Conservation (phyloP, 805 yeast species). For the Diddensiella caesifluorescens region DNA sequence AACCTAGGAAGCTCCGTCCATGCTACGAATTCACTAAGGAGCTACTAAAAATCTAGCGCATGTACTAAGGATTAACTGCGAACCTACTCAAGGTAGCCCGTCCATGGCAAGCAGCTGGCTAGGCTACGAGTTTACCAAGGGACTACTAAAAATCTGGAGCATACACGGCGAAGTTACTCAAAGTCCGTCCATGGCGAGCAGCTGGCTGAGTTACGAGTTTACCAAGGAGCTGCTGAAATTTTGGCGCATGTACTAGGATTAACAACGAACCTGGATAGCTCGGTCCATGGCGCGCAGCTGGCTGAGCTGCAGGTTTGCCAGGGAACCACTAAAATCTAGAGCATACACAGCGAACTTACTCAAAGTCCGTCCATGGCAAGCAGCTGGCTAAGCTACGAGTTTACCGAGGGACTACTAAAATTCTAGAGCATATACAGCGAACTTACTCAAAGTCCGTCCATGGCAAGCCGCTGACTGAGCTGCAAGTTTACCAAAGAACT, state of each 20-base stretch:
- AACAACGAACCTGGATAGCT: constrained; percentile 73
- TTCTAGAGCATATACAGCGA: constrained; percentile 1
- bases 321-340: constrained; percentile 58
- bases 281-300: constrained; percentile 97
- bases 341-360: constrained; percentile 39
- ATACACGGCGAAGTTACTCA: constrained; percentile 46
- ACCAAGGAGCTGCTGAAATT: constrained; percentile 42
- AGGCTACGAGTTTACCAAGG: constrained; percentile 70
- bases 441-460: constrained; percentile 89
- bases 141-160: constrained; percentile 22
- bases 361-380: constrained; percentile 97
- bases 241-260: no score
- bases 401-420: constrained; percentile 46
- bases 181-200: constrained; percentile 96
- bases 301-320: constrained; percentile 76
- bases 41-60: constrained; percentile 62
- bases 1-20: constrained; percentile 87
- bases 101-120: constrained; percentile 96
- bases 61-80: constrained; percentile 56
- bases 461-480: constrained; percentile 93
- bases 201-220: constrained; percentile 84
- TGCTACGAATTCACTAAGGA: constrained; percentile 74
- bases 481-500: constrained; percentile 64
- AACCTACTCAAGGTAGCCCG: constrained; percentile 88
- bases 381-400: constrained; percentile 85